Evolutionary conservation across 1,139 yeast genomes (phyloP), one percentile per base, ranked within the genome.

Genomic region (Hyphopichia fennica): DNA sequence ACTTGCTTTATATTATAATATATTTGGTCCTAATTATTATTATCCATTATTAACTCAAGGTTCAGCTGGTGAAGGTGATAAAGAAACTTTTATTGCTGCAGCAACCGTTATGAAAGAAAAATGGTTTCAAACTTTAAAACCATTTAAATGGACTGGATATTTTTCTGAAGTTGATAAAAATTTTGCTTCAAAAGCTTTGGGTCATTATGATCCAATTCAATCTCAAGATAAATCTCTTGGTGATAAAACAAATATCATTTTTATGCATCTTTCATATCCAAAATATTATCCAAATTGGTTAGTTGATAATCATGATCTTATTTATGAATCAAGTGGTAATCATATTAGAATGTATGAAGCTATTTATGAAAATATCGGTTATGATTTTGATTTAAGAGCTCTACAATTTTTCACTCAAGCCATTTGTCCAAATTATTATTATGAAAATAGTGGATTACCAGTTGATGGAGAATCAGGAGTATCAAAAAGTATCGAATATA

Each of bases 51-150:
- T 82, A 49, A 75, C 86, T 0, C 87, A 81, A 58, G 87, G 87
- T 6, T 72, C 83, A 13, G 86, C 87, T 1, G 88, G 87, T 20
- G 86, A 82, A 60, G 88, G 88, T 38, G 88, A 82, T 51, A 82
- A 82, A 57, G 88, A 82, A 50, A 81, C 87, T 0, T 82, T 81
- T 48, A 74, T 82, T 22, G 83, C 84, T 2, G 85, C 87, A 1
- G 85, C 87, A 0, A 71, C 69, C 42, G 82, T 72, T 0, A 53
- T 81, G 49, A 52, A 63, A 0, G 60, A 69, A 39, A 76, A 78
- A 2, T 79, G 75, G 61, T 79, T 75, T 58, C 87, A 80, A 56
- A 79, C 83, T 6, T 50, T 65, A 39, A 72, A 75, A 47, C 68
- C 61, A 39, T 77, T 79, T 49, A 55, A 56, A 40, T 82, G 84